Evolutionary conservation across 192 early-diverging fungal genomes (phyloP).

Genomic region (Dispira simplex): DNA sequence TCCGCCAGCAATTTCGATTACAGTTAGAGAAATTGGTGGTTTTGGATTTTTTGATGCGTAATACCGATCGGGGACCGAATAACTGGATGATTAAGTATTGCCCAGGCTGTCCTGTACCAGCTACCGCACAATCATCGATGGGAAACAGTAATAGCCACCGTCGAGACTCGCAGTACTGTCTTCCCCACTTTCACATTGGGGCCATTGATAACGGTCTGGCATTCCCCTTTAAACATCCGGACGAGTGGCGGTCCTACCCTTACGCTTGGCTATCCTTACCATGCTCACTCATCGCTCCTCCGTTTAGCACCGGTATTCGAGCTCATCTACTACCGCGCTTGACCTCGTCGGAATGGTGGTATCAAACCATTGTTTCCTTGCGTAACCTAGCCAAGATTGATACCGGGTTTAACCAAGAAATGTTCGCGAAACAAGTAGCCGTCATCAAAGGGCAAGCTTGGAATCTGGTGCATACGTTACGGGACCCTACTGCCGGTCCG

Average conservation of each 20-base stretch:
- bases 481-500: constrained; percentile 32
- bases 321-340: constrained; percentile 49
- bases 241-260: constrained; percentile 75
- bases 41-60: constrained; percentile 81
- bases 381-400: constrained; percentile 50
- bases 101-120: constrained; percentile 1
- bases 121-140: too few species aligned
- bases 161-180: neutral
- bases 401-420: constrained; percentile 58
- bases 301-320: constrained; percentile 58
- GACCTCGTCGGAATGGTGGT: constrained; percentile 64
- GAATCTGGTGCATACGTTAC: constrained; percentile 61
- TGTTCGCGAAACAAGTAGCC: constrained; percentile 67
- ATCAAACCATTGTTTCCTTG: constrained; percentile 48
- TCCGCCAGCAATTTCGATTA: constrained; percentile 34
- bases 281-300: constrained; percentile 30
- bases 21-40: constrained; percentile 72
- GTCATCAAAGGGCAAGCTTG: constrained; percentile 78
- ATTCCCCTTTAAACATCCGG: constrained; percentile 85
- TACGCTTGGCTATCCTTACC: constrained; percentile 80
- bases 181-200: constrained; percentile 51
- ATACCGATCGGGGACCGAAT: constrained; percentile 59
- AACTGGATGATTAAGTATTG: constrained; percentile 83
- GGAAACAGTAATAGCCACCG: neutral
- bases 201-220: constrained; percentile 93